Evolutionary conservation across 2,329 filamentous ascomycete species (phyloP), one percentile per base, ranked within the genome.

Genomic region (Botrytis aclada): DNA sequence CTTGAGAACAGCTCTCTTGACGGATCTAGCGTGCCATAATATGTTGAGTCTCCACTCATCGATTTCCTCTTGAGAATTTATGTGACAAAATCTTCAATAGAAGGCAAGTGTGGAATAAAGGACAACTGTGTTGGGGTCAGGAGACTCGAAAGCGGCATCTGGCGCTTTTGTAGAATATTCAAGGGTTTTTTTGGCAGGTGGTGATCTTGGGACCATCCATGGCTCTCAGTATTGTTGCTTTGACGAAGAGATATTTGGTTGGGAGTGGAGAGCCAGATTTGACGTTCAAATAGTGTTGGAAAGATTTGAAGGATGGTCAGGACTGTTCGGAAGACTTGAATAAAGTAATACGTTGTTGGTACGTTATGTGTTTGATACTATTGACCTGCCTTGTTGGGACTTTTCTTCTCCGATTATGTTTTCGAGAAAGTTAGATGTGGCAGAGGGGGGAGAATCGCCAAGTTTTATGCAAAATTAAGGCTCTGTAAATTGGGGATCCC

Each of bases 191-290:
- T 12, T 6, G 47, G 25, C 10, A 7, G 16, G n/a, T n/a, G 10
- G 12, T 7, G 5, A 51, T 1, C 5, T 0, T 51, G 25, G 5
- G 16, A n/a, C n/a, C 4, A 7, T 51, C 9, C 25, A 51, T 51
- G 47, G 25, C 12, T 51, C 2, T 3, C 3, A 7, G 0, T 25
- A 0, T 51, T 51, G 7, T n/a, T 14, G 12, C 0, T n/a, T 51
- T 51, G 12, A 5, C 1, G 16, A 2, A 51, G 10, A 5, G 0
- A n/a, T n/a, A n/a, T n/a, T 14, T 3, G 12, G 10, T 51, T 51
- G 10, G n/a, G n/a, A n/a, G n/a, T n/a, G n/a, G 22, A 51, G 45
- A 5, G 43, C 12, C 25, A 12, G 45, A 25, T 51, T n/a, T 14
- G 45, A 51, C 1, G 4, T n/a, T 51, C 1, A 7, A 14, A 25